Base-by-base conservation (phyloP, 768 basidiomycete species). In the Pleurotus djamor region DNA sequence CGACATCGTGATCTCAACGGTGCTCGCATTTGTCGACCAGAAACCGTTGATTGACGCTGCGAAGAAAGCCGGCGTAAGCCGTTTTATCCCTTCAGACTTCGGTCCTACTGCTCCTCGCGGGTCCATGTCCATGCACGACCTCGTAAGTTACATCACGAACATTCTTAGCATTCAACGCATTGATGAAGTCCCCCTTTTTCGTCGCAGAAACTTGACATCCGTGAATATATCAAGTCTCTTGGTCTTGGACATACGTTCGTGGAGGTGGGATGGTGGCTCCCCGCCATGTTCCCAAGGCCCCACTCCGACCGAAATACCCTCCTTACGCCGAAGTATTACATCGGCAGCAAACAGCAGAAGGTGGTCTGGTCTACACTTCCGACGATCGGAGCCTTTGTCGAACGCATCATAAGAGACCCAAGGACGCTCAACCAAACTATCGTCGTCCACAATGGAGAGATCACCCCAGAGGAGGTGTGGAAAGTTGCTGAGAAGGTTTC, bases 251-350 rank as follows among this genome's bases (percentile, higher is more conserved):
- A 52, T 28, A 52, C 51, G 16, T 52, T 52, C 34, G 14, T 52
- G 14, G 51, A 52, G 17, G 51, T 52, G 2, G 51, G 51, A 16
- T 52, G 51, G 51, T 52, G 51, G 51, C n/a, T 52, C 35, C n/a
- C 33, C 35, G 36, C 14, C 16, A 35, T 34, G 51, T 52, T 52
- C 37, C 51, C 51, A 10, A 33, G 14, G 8, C 51, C 17, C 34
- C 51, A 52, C 34, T 52, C 51, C 13, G 51, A n/a, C 14, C 34
- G 51, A 10, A 52, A 52, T 28, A 52, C 51, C 7, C 51, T 52
- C 37, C 7, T 52, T 16, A 52, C 51, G 14, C 51, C 13, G 33
- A 52, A 52, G 34, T 35, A 9, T n/a, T 52, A 52, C 51, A 21
- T 52, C 17, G 49, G 49, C 28, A 34, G 34, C 14, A 21, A 32